Percentiles rank a stretch among this genome's conserved stretches.
Conservation (phyloP, 352 stramenopile genomes). For the Globisporangium nodosum region DNA sequence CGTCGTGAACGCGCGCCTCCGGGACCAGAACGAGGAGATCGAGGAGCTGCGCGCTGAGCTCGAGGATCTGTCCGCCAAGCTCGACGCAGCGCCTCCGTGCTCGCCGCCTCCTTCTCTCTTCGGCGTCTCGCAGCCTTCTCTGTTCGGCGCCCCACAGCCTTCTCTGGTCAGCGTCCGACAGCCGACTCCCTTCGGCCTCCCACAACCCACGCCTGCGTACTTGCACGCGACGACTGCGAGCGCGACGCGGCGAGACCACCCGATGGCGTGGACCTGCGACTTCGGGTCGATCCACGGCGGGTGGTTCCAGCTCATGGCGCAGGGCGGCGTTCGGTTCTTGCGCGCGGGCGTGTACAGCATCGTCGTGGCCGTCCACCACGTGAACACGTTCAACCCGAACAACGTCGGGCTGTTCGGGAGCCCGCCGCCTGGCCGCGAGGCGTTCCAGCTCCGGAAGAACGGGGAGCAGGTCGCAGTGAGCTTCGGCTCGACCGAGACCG, state of each 20-base stretch:
- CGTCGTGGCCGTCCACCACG: constrained; percentile 5
- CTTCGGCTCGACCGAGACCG: neutral
- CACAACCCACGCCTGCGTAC: neutral
- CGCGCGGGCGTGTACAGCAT: constrained; percentile 4
- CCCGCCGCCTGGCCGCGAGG: neutral
- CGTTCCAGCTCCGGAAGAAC: constrained; percentile 5
- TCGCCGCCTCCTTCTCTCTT: neutral
- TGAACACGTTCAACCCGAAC: neutral
- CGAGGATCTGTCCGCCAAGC: neutral
- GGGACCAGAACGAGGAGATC: constrained; percentile 9
- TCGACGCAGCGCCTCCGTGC: neutral
- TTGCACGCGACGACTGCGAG: neutral
- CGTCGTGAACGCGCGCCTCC: constrained; percentile 4
- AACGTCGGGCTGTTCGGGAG: constrained; percentile 2
- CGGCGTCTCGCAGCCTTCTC: too few relatives aligned
- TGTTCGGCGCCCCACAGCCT: too few relatives aligned
- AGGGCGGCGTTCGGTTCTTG: neutral
- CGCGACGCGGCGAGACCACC: neutral
- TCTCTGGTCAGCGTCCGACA: too few relatives aligned
- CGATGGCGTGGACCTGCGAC: neutral
- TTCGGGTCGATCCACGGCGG: neutral
- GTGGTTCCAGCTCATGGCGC: neutral
- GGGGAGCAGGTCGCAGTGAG: neutral
- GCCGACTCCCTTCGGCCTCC: neutral
- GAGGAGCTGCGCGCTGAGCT: constrained; percentile 5